A percentile compares a stretch with the other conserved stretches of the same genome.
Evolutionary conservation across 768 basidiomycete genomes (phyloP).

Genomic region (Daedalea quercina): DNA sequence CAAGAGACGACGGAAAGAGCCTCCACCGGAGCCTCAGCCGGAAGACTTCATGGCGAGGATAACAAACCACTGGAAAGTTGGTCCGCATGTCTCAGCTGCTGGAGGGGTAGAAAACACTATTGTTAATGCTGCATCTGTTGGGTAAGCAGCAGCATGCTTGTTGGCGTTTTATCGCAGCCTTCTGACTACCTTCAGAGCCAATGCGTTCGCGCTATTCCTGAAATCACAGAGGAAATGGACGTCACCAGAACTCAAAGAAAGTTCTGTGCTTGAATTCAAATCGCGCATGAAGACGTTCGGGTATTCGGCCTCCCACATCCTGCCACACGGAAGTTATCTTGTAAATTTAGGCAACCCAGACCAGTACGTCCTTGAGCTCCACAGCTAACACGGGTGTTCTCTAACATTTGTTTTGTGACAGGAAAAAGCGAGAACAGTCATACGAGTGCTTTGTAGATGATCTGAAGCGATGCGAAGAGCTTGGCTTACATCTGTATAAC

Average conservation of each 20-base stretch:
- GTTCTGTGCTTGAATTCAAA: slow-evolving; percentile 54
- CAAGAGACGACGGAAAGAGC: slow-evolving; percentile 6
- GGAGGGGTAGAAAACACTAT: slow-evolving; percentile 76
- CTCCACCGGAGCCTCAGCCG: slow-evolving; percentile 9
- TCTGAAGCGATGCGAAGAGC: slow-evolving; percentile 65
- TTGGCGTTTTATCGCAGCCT: background rate
- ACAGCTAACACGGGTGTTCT: background rate
- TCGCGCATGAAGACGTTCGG: slow-evolving; percentile 50
- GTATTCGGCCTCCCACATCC: slow-evolving; percentile 54
- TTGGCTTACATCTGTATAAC: slow-evolving; percentile 72
- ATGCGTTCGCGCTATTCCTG: slow-evolving; percentile 76
- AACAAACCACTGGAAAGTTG: slow-evolving; percentile 54
- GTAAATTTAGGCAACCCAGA: slow-evolving; percentile 83
- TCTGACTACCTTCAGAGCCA: slow-evolving; percentile 49
- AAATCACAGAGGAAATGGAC: slow-evolving; percentile 84
- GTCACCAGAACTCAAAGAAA: slow-evolving; percentile 48
- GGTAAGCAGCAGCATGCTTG: slow-evolving; percentile 34
- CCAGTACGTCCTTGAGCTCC: slow-evolving; percentile 34
- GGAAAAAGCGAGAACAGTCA: slow-evolving; percentile 61
- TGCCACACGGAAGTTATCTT: slow-evolving; percentile 84
- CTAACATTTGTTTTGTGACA: slow-evolving; percentile 16
- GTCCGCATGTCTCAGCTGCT: slow-evolving; percentile 78
- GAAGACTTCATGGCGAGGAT: slow-evolving; percentile 21
- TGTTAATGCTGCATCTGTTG: slow-evolving; percentile 60
- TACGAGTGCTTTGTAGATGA: slow-evolving; percentile 83